Conservation (phyloP, 2,329 filamentous ascomycete genomes). For the Cadophora malorum region DNA sequence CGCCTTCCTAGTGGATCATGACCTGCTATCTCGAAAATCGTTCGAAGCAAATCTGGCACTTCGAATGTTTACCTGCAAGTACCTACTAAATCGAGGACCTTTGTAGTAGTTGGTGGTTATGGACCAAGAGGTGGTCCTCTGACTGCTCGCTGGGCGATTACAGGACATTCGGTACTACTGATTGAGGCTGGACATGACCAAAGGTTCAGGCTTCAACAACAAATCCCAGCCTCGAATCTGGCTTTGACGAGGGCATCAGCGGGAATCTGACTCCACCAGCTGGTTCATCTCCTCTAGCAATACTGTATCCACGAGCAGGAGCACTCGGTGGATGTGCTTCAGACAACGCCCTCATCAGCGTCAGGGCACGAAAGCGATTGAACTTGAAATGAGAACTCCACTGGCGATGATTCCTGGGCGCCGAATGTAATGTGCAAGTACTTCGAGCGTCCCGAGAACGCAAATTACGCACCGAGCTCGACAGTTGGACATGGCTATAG, state of each 20-base stretch:
- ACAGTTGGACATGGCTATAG: conserved; percentile 51
- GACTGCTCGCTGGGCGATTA: conserved; percentile 56
- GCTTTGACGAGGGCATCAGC: conserved; percentile 45
- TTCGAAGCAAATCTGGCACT: background rate
- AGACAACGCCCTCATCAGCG: conserved; percentile 37
- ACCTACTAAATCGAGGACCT: background rate
- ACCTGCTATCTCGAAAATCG: too few species aligned
- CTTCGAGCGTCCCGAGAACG: conserved; percentile 51
- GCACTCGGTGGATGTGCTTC: conserved; percentile 42
- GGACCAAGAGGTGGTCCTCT: conserved; percentile 58
- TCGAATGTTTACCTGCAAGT: background rate
- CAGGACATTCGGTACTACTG: conserved; percentile 57
- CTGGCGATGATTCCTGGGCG: conserved; percentile 35
- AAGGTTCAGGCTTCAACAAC: conserved; percentile 49
- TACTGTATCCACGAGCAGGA: conserved; percentile 43
- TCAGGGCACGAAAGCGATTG: conserved; percentile 38
- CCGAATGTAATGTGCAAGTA: conserved; percentile 50
- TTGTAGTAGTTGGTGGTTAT: conserved; percentile 53
- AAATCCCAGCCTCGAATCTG: conserved; percentile 55
- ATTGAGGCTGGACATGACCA: conserved; percentile 62
- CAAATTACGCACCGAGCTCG: conserved; percentile 48
- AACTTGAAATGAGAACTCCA: conserved; percentile 35
- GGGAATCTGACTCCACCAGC: conserved; percentile 28
- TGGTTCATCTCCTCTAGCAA: conserved; percentile 38
- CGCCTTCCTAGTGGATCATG: too few species aligned